A percentile compares a stretch with the other conserved stretches of the same genome.
phyloP scores from a whole-genome alignment of 2,329 filamentous ascomycete species.

The Aspergillus puulaauensis region DNA sequence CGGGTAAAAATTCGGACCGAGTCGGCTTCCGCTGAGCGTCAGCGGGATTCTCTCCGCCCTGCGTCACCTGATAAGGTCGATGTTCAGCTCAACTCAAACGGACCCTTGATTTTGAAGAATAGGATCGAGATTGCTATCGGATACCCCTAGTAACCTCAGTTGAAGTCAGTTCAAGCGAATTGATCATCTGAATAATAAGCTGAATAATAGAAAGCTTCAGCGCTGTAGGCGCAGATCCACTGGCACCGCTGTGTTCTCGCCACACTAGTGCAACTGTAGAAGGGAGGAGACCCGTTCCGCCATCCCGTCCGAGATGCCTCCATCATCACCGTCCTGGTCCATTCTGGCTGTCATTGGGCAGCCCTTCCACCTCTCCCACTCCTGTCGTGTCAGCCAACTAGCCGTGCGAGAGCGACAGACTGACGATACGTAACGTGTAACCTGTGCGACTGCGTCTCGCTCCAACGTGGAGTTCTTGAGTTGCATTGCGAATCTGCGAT shows the following conservation, averaged over 20 bases:
- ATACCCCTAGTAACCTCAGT: neutral
- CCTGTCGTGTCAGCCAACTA: neutral
- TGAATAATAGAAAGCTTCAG: no score
- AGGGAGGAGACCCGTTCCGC: constrained; percentile 14
- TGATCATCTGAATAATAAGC: no score
- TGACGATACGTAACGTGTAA: neutral
- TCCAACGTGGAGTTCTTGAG: neutral
- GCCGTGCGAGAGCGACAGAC: neutral
- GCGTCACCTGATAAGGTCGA: neutral
- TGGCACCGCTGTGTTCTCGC: neutral
- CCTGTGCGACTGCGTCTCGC: neutral
- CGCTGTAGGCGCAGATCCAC: neutral
- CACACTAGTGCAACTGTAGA: constrained; percentile 2
- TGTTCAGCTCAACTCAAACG: neutral
- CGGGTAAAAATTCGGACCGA: constrained; percentile 6
- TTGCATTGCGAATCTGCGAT: neutral
- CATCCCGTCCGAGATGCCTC: constrained; percentile 3
- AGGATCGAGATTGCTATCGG: neutral
- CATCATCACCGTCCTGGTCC: neutral
- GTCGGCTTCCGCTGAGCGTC: constrained; percentile 23
- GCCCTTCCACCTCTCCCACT: neutral
- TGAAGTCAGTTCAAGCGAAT: no score
- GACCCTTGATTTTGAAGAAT: neutral
- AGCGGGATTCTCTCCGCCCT: constrained; percentile 24
- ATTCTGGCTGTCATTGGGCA: neutral